Base-by-base conservation (phyloP, 2,329 filamentous ascomycete genomes). In the Sclerotiophoma versabilis region DNA sequence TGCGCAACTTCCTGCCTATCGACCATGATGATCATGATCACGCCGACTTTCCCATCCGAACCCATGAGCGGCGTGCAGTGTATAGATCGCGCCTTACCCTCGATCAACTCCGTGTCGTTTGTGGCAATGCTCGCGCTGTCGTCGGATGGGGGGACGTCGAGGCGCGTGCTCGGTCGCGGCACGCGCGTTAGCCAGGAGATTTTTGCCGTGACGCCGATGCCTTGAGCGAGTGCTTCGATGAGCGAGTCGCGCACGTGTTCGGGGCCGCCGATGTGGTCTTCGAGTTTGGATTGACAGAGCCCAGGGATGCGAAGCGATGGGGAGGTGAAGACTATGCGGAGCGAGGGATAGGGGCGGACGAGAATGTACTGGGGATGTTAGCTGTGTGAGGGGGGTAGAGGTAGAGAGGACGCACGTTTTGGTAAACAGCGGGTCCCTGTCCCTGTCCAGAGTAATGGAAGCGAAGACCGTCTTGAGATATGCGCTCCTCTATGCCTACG, bases 1-100 rank as follows among this genome's bases (percentile, higher is more conserved):
- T 43, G 19, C 11, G 9, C 8, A 2, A 9, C 19, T 9, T 89
- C 86, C 47, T 87, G 27, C 27, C 46, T 84, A 55, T 91, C 87
- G 1, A 90, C 84, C 43, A 92, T 80, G 1, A 91, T 81, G 10
- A 91, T 80, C 86, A 92, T 89, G 87, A 88, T 91, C 0, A 90
- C 88, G 26, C 89, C 89, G 0, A 91, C 83, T 4, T 83, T 79
- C 1, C 84, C 84, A 63, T 87, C 87, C 23, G 81, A 81, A 2
- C 87, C 88, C 2, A 88, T 70, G 2, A 92, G 75, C 2, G 89
- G 89, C 12, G 88, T 91, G 64, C 87, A 89, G 70, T 92, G 89
- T 23, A 92, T 87, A 88, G 88, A 92, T 38, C 88, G 81, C 42
- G 83, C 81, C 30, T 87, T 81, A 1, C 87, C 88, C 33, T 83